Evolutionary conservation across 495 filamentous ascomycete genomes (phyloP), one percentile per base, ranked within the genome.

Genomic region (Penicillium mononematosum): DNA sequence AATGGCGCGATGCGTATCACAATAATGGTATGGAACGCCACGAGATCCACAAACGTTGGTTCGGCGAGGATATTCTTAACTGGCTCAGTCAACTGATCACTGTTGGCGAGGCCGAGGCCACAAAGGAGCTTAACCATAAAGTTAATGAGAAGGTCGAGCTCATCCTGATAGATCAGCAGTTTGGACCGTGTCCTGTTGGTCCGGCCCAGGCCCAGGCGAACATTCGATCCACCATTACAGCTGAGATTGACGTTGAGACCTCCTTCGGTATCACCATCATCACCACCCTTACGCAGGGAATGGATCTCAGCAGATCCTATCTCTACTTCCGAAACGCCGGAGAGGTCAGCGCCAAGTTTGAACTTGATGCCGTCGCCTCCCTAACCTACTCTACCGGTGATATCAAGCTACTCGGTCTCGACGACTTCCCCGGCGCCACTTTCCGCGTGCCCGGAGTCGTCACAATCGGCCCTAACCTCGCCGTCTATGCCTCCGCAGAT

Each of bases 381-480:
- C 19, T 54, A 2, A 51, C 45, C 4, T 65, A 56, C 16, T 39
- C 25, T 0, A 52, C 51, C 20, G 53, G 58, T 32, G 57, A 55
- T 22, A 55, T 48, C 20, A 54, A 59, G 42, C 39, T 61, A 9
- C 14, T 61, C 11, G 32, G 41, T n/a, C n/a, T 66, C 3, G 59
- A 53, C 47, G 34, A 55, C 38, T 60, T 67, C 50, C 58, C 64
- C 32, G 61, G 62, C 20, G 71, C 70, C 0, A 60, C 58, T 6
- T 69, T 76, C 54, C 24, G 38, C 6, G 65, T 76, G 8, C 74
- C 72, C 0, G 70, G 70, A 0, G 63, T 76, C 25, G 59, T 65
- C 0, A 73, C 68, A 2, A 56, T 76, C n/a, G 72, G 72, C 5
- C 72, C 73, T 5, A 53, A 69, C 11, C 50, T 75, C 43, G 61